Base-by-base conservation (phyloP, 352 stramenopile genomes). In the Phytophthora pini region DNA sequence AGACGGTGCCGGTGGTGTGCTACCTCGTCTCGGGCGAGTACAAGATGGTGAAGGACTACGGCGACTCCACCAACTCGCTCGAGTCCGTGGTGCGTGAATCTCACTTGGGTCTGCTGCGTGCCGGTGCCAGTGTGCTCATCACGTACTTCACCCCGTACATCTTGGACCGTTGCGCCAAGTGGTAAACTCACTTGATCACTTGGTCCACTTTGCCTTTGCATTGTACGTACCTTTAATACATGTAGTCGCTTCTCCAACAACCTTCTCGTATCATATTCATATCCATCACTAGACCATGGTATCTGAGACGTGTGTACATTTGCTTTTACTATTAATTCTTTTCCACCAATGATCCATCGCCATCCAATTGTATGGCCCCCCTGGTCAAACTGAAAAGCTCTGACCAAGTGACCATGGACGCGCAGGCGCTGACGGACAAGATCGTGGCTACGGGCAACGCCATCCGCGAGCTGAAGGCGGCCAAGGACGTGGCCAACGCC, bases 11-110 rank as follows among this genome's bases (percentile, higher is more conserved):
- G 0, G 97, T 99, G 62, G 94, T 97, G 27, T 98, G 97, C 60
- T 99, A 99, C 86, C 90, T 99, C 70, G 98, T 99, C 49, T 99
- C 92, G 60, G 98, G 98, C 68, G 98, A 99, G 82, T 99, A 99
- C 89, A 98, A 98, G 77, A 99, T 99, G 98, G 84, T 99, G 52
- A 98, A 98, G 75, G 97, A 97, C 75, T 97, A 97, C 67, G 89
- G 87, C 45, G 84, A 87, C 57, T 86, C 83, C 34, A 93, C 88
- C 41, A 64, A 87, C 46, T 94, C 88, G 56, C 76, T 96, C 36
- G 88, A 96, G 56, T 80, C 74, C 41, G 88, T 97, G 58, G 87
- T 97, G 72, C 84, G 82, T 15, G 90, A 97, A 69, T 76, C 86
- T 4, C 89, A 96, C 61, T 43, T 96, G 45, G 77, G 81, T 17